Evolutionary conservation across 1,139 yeast species (phyloP).

Genomic region (Sugiyamaella grinbergsii): DNA sequence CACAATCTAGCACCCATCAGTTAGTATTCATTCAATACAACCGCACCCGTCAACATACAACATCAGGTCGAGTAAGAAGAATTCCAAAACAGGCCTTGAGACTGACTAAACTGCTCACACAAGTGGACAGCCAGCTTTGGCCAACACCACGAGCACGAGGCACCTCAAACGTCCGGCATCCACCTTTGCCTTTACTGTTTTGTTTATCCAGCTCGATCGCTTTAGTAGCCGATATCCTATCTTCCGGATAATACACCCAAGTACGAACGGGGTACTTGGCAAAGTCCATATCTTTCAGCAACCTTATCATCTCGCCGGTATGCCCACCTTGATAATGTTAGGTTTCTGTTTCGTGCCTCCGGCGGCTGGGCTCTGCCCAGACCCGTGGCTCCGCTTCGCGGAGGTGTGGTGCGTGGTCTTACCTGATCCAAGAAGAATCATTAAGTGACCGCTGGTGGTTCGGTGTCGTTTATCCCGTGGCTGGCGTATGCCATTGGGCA

Average conservation of each 20-base stretch:
- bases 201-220: conserved; percentile 50
- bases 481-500: too few species aligned
- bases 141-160: conserved; percentile 81
- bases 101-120: conserved; percentile 51
- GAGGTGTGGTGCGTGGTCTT: conserved; percentile 7
- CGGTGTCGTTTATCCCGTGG: too few species aligned
- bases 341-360: too few species aligned
- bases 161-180: conserved; percentile 44
- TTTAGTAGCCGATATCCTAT: conserved; percentile 55
- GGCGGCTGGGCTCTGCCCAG: conserved; percentile 4
- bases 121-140: conserved; percentile 57
- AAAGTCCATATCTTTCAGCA: conserved; percentile 51
- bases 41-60: too few species aligned
- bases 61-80: conserved; percentile 38
- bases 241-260: conserved; percentile 51
- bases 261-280: conserved; percentile 38
- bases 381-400: conserved; percentile 1
- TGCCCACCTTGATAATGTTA: conserved; percentile 82
- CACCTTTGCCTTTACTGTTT: conserved; percentile 19
- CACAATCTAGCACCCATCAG: conserved; percentile 52
- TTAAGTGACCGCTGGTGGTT: conserved; percentile 28
- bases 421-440: conserved; percentile 36
- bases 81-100: conserved; percentile 37
- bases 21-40: too few species aligned
- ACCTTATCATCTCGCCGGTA: conserved; percentile 88